Base-by-base conservation (phyloP, 768 basidiomycete genomes). In the Boletus pseudopeckii region DNA sequence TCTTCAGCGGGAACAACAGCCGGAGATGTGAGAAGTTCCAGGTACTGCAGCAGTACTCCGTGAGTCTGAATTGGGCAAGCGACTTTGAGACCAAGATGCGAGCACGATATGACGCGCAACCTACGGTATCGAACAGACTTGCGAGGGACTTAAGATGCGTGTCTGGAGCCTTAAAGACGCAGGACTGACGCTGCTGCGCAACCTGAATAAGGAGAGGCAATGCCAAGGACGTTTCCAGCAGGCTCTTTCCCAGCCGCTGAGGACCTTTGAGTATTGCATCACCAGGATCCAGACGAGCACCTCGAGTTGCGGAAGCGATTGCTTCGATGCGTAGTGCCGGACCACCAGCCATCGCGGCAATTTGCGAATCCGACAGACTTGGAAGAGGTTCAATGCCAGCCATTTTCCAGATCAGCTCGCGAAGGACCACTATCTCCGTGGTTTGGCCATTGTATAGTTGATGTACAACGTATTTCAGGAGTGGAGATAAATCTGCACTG, bases 321-420 rank as follows among this genome's bases (percentile, higher is more conserved):
- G 92, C 89, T 74, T 98, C 96, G 40, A 87, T 85, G 30, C 93
- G 84, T 49, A 99, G 79, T 26, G 83, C 79, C 4, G 90, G 85
- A 5, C 97, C 97, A 43, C 95, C 92, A 7, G 90, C 91, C 85
- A 97, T 95, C 6, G 92, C 92, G 38, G 79, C 70, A 48, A 98
- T 84, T 69, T 98, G 95, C 0, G 85, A 77, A 55, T 97, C 92
- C 0, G 93, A 90, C 36, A 98, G 74, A 67, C 86, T 93, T 0
- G 92, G 90, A 47, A 97, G 75, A 4, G 93, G 92, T 63, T 96
- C 88, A 54, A 97, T 91, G 4, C 90, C 93, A 6, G 93, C 88
- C 92, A 98, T 96, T 67, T 92, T 91, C 81, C 85, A 88, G 47
- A 98, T 92, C 47, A 99, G 74, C 64, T 96, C 93, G 32, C 88